Conservation (phyloP, 2,329 filamentous ascomycete species). For the Podosphaera xanthii region DNA sequence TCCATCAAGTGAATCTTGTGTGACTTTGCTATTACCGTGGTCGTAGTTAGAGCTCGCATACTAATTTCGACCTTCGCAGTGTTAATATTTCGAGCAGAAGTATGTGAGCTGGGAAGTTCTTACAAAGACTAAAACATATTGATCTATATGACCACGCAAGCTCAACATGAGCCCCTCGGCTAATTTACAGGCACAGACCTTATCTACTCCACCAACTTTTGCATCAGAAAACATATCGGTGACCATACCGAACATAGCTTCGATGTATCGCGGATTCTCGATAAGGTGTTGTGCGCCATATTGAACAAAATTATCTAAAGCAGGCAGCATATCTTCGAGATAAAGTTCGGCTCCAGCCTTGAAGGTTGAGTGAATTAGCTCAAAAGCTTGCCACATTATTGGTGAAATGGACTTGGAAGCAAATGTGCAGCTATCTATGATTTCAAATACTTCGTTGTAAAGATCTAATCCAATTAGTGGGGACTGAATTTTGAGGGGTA, state of each 20-base stretch:
- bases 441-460: conserved; percentile 97
- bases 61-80: conserved; percentile 42
- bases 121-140: conserved; percentile 62
- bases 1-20: conserved; percentile 95
- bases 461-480: conserved; percentile 32
- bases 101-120: conserved; percentile 1
- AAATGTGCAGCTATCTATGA: conserved; percentile 97
- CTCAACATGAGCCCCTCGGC: conserved; percentile 95
- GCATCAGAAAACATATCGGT: conserved; percentile 81
- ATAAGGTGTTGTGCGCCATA: conserved; percentile 65
- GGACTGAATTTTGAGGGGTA: conserved; percentile 6
- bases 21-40: conserved; percentile 71
- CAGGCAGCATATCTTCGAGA: conserved; percentile 94
- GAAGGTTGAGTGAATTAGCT: conserved; percentile 89
- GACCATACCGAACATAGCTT: conserved; percentile 83
- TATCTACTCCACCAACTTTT: conserved; percentile 80
- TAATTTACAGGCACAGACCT: conserved; percentile 93
- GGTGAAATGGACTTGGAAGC: conserved; percentile 86
- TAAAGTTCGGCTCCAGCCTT: conserved; percentile 94
- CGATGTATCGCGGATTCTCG: conserved; percentile 66
- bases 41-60: conserved; percentile 56
- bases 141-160: conserved; percentile 68
- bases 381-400: conserved; percentile 97
- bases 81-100: conserved; percentile 3
- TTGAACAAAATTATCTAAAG: conserved; percentile 91